Conservation (phyloP, 345 rosid genomes). For the Bruguiera parviflora region DNA sequence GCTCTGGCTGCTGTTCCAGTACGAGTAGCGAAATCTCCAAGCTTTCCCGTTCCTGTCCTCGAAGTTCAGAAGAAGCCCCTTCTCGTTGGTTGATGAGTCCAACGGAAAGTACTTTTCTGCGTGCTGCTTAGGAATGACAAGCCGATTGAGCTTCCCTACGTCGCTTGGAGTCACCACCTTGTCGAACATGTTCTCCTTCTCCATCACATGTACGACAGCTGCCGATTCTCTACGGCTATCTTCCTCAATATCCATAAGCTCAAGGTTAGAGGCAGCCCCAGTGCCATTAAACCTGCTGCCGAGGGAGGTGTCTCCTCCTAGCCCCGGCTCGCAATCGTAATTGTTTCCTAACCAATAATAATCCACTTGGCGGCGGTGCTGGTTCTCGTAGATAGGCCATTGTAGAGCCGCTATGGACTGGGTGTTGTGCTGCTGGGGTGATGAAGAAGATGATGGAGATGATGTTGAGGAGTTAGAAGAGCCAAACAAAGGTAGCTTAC, state of each 20-base stretch:
- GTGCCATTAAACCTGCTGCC: not conserved
- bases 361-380: conserved; percentile 20
- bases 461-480: conserved; percentile 26
- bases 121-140: conserved; percentile 61
- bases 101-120: conserved; percentile 86
- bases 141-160: conserved; percentile 66
- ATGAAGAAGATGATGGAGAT: conserved; percentile 12
- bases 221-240: conserved; percentile 19
- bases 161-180: conserved; percentile 73
- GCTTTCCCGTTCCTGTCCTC: conserved; percentile 79
- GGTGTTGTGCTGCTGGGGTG: not conserved
- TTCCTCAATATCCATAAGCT: conserved; percentile 19
- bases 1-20: conserved; percentile 72
- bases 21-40: conserved; percentile 91
- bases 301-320: conserved; percentile 18
- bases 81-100: conserved; percentile 66
- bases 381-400: conserved; percentile 8
- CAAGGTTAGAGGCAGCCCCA: not conserved
- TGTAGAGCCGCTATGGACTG: not conserved
- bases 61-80: conserved; percentile 79
- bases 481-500: conserved; percentile 20
- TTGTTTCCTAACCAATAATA: conserved; percentile 33
- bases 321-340: conserved; percentile 11
- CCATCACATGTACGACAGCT: conserved; percentile 14
- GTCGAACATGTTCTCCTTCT: conserved; percentile 56